Conservation (phyloP, 129 eudicot genomes). For the Glebionis coronaria region DNA sequence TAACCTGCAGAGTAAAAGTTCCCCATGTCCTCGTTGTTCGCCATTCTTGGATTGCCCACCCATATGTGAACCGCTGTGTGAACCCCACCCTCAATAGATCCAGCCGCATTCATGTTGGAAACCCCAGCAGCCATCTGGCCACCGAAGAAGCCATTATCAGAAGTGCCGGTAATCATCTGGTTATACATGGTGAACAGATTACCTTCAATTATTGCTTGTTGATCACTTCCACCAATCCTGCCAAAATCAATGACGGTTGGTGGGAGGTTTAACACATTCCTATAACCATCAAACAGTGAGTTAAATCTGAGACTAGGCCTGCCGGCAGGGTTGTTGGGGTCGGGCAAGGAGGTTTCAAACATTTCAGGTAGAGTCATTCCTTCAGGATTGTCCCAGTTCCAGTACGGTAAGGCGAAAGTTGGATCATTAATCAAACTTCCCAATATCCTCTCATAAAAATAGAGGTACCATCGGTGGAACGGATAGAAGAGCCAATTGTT, state of each 20-base stretch:
- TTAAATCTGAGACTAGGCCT: background rate
- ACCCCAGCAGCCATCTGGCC: constrained; percentile 11
- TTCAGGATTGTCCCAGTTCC: constrained; percentile 42
- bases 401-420: constrained; percentile 42
- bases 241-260: no score
- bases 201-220: no score
- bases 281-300: constrained; percentile 24
- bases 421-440: constrained; percentile 40
- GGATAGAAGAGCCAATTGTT: constrained; percentile 56
- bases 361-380: constrained; percentile 37
- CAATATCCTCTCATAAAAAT: constrained; percentile 43
- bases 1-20: constrained; percentile 43
- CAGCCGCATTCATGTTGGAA: background rate
- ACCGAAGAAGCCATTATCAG: constrained; percentile 25
- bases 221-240: background rate
- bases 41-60: constrained; percentile 30
- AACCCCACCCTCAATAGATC: constrained; percentile 24
- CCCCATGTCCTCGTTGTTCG: constrained; percentile 42
- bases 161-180: constrained; percentile 7
- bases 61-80: constrained; percentile 30
- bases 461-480: constrained; percentile 45
- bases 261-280: constrained; percentile 30
- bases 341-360: background rate
- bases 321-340: no score
- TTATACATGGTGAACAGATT: constrained; percentile 33